Evolutionary conservation across 1,284 basidiomycete genomes (phyloP), one percentile per base, ranked within the genome.

Genomic region (Pyrrhoderma noxium): DNA sequence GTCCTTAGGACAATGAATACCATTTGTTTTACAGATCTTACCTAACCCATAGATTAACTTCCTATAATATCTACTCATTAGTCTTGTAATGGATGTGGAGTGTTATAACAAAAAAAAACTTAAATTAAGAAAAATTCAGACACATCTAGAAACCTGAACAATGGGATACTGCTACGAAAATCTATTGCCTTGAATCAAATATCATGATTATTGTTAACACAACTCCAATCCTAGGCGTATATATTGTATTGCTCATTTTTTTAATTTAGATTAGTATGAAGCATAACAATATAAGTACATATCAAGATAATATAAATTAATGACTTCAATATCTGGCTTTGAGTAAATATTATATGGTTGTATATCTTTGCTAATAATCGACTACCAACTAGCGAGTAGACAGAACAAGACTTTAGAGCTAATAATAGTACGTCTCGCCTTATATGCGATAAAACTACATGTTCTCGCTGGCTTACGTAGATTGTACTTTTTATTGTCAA

Each of bases 331-430:
- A 8, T 9, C 4, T 11, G 31, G 21, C 35, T 23, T 41, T 51
- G 23, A 45, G 49, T 37, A 4, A 25, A 3, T 9, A 8, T 31
- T 27, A 22, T n/a, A 3, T 21, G n/a, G n/a, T n/a, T 41, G 14
- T 23, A 18, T 8, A 9, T 37, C 35, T 37, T 37, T 16, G 35
- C 9, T 37, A 37, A 37, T 37, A 40, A 5, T n/a, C n/a, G n/a
- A n/a, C n/a, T n/a, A n/a, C n/a, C n/a, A n/a, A n/a, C n/a, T n/a
- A 53, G 52, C 48, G 46, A 53, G 52, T 46, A 45, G 35, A 16
- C 9, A 38, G 45, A 53, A 53, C 31, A n/a, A 39, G 39, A 38
- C 48, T 16, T 14, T 53, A 13, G 44, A 45, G 21, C 2, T 21
- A 3, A n/a, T n/a, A 7, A 16, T 31, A 16, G 51, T 52, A 11